Base-by-base conservation (phyloP, 2,329 filamentous ascomycete genomes). In the Dactylella cylindrospora region DNA sequence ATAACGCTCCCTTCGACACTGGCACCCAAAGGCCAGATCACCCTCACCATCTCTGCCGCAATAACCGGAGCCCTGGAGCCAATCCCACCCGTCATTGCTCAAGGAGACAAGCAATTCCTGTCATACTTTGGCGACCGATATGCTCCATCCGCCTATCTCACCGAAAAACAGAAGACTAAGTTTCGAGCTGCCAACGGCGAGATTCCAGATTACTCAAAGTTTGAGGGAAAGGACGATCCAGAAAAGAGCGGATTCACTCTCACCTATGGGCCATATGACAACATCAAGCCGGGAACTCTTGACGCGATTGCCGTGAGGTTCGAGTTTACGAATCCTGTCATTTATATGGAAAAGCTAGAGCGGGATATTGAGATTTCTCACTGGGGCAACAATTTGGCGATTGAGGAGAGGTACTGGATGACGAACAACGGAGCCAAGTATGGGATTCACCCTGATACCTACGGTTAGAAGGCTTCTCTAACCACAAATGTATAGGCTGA, bases 341-440 rank as follows among this genome's bases (percentile, higher is more conserved):
- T 84, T 35, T 88, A 93, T 70, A 82, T 89, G 44, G 83, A 83
- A 26, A 77, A 82, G 12, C 78, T 98, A 60, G 88, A 97, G 75
- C 85, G 93, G 61, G 90, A 97, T 70, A 77, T 98, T 65, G 93
- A 98, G 73, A 85, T 98, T 69, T 95, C 88, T 72, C 93, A 97
- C 74, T 98, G 93, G 93, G 93, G 93, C 67, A 93, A 93, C 65
- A 98, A 98, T 72, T 75, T 97, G 49, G 93, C 93, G 1, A 89
- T 90, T 43, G 93, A 98, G 76, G 93, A 98, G 76, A 83, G 88
- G 55, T 96, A 95, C 75, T 88, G 85, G 73, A 79, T 97, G 67
- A 82, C 82, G 70, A 91, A 98, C 78, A 83, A 86, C 66, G 93
- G 86, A 66, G 94, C 93, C 43, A 85, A 86, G 57, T 65, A 52